Evolutionary conservation across 2,329 filamentous ascomycete genomes (phyloP), one percentile per base, ranked within the genome.

Genomic region (Seiridium cupressi): DNA sequence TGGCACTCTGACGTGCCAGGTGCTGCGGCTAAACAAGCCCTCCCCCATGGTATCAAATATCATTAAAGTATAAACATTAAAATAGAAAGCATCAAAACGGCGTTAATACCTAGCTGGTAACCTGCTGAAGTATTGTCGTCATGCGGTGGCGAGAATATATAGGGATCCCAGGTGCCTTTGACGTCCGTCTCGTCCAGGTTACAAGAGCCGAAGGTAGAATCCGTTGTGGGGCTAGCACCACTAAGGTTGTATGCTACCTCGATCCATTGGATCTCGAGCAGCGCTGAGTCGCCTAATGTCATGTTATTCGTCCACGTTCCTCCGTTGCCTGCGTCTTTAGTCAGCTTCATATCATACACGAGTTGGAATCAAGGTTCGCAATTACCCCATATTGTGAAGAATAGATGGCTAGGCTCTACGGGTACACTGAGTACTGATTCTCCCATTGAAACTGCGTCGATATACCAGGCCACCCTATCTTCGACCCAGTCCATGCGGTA

Each of bases 231-330:
- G 32, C 38, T 35, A 3, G 49, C 49, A n/a, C 35, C 49, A n/a
- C 49, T 53, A n/a, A 53, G 49, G 49, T 53, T 53, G 49, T 53
- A 53, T n/a, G 49, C 49, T 35, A 53, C 49, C 49, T 53, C 49
- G 49, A 53, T 53, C 49, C 49, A 53, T 38, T 53, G 49, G 49
- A 53, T 53, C 34, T 53, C 49, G 31, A 53, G 49, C 49, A 53
- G 49, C 6, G 49, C 49, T 34, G 49, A 53, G 49, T 53, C 49
- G 13, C 49, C 49, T n/a, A 53, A 35, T 5, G 49, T 53, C 49
- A 53, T 53, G 34, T 53, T 53, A 8, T 53, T 35, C 35, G 49
- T 53, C 49, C 49, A 53, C 3, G 49, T 53, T 11, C 49, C 49
- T 9, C 49, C 49, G 34, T 53, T 53, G 35, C 49, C 49, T 53